Base-by-base conservation (phyloP, 352 stramenopile species). In the Globisporangium recalcitrans region DNA sequence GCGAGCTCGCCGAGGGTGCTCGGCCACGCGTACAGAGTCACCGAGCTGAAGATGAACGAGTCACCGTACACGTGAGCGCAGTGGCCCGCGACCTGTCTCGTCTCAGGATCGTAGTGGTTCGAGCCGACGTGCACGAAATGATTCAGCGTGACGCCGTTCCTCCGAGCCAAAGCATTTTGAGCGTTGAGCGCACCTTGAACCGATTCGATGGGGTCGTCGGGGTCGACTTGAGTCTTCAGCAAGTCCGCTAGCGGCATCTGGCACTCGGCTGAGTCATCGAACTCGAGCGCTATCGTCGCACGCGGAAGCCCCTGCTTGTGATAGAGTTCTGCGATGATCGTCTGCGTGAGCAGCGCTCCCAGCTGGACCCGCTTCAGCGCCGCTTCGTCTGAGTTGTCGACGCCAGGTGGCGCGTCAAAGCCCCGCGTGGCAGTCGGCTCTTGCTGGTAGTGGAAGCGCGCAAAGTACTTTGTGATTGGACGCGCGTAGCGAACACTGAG, bases 391-490 rank as follows among this genome's bases (percentile, higher is more conserved):
- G 77, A 87, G 63, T 87, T 86, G 70, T 88, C 77, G 27, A 82
- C 67, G 2, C 71, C 70, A 0, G 60, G 62, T 0, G 80, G 78
- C 1, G 80, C 78, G 38, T 90, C 78, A 56, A 90, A 90, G 14
- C 80, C 76, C 8, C 80, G 64, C 53, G 63, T 29, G 4, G 51
- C 69, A 60, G 86, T 74, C 0, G 32, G 62, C 34, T 70, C 73
- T 42, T 79, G 78, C 62, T 90, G 77, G 54, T 87, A 90, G 68
- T 90, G 76, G 53, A 90, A 90, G 47, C 74, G 77, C 22, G 86
- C 75, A 19, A 79, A 46, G 38, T 77, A 73, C 4, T 53, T 64
- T 16, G 74, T 74, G n/a, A 64, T 36, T 0, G 54, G 27, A 4
- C 58, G 72, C 49, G 47, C 46, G 52, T 86, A 87, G 52, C 70